Percentiles rank a stretch among this genome's conserved stretches.
These are phyloP conservation scores for Colletotrichum melonis DNA, from an alignment of 2,329 filamentous ascomycete species.

Conservation along the genomic window DNA sequence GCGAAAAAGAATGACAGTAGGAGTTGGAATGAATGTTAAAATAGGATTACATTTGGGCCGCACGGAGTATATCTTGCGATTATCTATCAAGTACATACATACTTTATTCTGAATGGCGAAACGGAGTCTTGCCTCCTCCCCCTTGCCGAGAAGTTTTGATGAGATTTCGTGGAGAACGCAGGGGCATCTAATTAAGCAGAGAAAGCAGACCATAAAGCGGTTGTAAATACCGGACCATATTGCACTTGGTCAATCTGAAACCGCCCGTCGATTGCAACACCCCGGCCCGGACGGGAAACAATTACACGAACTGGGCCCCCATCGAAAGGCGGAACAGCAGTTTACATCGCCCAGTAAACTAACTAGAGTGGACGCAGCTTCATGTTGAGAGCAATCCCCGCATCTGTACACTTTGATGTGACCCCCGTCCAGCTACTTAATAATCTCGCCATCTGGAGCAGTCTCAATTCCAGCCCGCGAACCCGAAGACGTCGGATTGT, in stretches of 20 bases:
- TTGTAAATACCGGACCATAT: slow-evolving; percentile 10
- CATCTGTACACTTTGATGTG: no score
- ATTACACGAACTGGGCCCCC: not conserved
- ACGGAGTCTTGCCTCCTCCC: not conserved
- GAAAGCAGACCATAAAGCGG: not conserved
- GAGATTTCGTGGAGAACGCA: not conserved
- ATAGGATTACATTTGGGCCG: not conserved
- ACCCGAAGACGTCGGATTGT: not conserved
- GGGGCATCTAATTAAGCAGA: not conserved
- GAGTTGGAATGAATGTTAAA: not conserved
- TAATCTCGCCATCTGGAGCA: not conserved
- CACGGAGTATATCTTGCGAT: not conserved
- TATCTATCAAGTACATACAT: not conserved
- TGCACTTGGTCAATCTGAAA: slow-evolving; percentile 23
- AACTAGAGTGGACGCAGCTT: not conserved
- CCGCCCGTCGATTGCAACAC: not conserved
- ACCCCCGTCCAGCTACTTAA: no score
- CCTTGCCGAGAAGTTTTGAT: not conserved
- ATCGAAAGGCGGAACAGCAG: not conserved
- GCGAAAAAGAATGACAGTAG: no score
- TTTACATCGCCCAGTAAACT: not conserved
- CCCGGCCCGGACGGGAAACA: not conserved
- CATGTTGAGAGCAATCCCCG: not conserved
- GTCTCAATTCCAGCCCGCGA: not conserved
- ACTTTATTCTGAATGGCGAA: not conserved